Conservation (phyloP, 2,329 filamentous ascomycete species). For the Aspergillus ruber region DNA sequence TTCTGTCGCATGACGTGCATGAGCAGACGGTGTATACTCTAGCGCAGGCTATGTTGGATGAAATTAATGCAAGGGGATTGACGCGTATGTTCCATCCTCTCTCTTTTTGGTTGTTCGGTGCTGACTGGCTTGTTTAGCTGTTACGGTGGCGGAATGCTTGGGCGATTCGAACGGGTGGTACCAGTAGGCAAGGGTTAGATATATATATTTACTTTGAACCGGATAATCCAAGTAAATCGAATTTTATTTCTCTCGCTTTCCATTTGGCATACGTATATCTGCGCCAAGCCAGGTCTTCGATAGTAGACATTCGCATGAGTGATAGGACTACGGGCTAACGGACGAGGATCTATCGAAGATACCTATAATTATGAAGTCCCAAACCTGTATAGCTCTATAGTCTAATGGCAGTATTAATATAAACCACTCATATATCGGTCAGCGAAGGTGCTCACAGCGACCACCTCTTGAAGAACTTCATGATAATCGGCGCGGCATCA, state of each 20-base stretch:
- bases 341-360: too few relatives aligned
- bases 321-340: too few relatives aligned
- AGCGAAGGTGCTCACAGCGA: not conserved
- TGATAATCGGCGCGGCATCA: conserved; percentile 14
- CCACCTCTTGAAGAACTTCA: conserved; percentile 14
- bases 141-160: conserved; percentile 54
- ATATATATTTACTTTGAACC: too few relatives aligned
- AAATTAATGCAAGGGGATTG: conserved; percentile 38
- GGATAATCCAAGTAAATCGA: too few relatives aligned
- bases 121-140: conserved; percentile 25
- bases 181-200: conserved; percentile 8
- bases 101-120: not conserved
- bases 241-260: too few relatives aligned
- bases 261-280: too few relatives aligned
- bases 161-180: conserved; percentile 52
- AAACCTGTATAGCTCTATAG: too few relatives aligned
- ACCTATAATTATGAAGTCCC: too few relatives aligned
- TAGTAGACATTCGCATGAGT: too few relatives aligned
- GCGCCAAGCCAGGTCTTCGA: too few relatives aligned
- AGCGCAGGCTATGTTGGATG: conserved; percentile 27
- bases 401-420: too few relatives aligned
- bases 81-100: conserved; percentile 14
- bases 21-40: conserved; percentile 28
- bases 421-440: too few relatives aligned
- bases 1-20: conserved; percentile 34